Percentiles rank a stretch among this genome's conserved stretches.
These are phyloP conservation scores for Xylaria sp. DNA, from an alignment of 2,329 filamentous ascomycete species.

Conservation along the genomic window DNA sequence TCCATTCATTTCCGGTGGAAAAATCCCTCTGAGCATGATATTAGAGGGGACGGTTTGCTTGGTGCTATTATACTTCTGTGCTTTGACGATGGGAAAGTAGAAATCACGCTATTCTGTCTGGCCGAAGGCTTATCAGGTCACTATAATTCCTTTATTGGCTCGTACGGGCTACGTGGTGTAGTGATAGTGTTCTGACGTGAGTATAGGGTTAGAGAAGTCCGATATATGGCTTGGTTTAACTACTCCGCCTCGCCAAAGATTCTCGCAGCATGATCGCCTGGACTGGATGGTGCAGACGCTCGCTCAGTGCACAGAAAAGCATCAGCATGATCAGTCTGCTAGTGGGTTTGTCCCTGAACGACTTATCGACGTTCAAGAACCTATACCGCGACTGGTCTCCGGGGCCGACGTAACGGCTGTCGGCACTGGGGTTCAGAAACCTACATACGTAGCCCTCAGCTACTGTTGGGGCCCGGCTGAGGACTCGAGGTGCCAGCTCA, in stretches of 20 bases:
- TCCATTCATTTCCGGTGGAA: slow-evolving; percentile 13
- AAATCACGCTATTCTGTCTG: slow-evolving; percentile 7
- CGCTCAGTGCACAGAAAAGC: slow-evolving; percentile 2
- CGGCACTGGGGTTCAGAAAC: neutral
- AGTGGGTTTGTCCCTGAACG: neutral
- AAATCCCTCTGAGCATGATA: neutral
- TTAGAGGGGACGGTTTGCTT: slow-evolving; percentile 2
- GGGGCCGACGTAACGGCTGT: neutral
- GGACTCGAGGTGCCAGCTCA: neutral
- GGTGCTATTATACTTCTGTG: slow-evolving; percentile 7
- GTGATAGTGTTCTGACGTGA: neutral
- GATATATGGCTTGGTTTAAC: slow-evolving; percentile 4
- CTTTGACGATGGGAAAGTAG: slow-evolving; percentile 1
- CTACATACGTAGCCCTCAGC: slow-evolving; percentile 1
- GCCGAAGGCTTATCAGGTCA: slow-evolving; percentile 8
- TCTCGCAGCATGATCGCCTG: neutral
- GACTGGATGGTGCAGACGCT: slow-evolving; percentile 8
- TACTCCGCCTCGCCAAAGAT: slow-evolving; percentile 4
- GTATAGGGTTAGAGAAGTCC: slow-evolving; percentile 1
- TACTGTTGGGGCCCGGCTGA: slow-evolving; percentile 3
- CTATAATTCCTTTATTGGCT: neutral
- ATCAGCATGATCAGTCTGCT: neutral
- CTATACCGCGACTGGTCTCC: neutral
- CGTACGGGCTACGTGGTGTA: neutral
- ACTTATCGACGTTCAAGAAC: neutral